phyloP scores from a whole-genome alignment of 345 rosid genomes.

The Corchorus capsularis region DNA sequence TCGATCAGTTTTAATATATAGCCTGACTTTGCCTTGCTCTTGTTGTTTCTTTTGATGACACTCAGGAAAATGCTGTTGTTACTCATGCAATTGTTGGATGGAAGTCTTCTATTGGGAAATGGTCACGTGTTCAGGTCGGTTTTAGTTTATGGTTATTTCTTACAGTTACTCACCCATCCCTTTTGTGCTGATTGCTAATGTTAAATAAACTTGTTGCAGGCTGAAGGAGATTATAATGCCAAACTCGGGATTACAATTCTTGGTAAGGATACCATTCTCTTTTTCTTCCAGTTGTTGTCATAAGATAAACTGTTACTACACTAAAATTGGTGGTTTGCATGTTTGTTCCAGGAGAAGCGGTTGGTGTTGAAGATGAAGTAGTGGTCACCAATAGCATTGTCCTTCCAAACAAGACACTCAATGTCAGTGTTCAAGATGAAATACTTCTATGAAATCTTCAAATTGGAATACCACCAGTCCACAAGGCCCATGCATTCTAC shows the following conservation, averaged over 20 bases:
- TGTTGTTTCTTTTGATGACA: constrained; percentile 14
- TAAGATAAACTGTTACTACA: background rate
- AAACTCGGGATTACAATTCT: constrained; percentile 94
- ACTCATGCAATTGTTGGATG: constrained; percentile 84
- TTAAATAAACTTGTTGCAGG: constrained; percentile 48
- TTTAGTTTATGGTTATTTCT: background rate
- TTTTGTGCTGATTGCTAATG: background rate
- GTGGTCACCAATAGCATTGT: constrained; percentile 86
- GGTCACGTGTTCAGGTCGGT: constrained; percentile 97
- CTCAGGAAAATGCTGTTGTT: constrained; percentile 92
- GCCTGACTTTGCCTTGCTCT: constrained; percentile 4
- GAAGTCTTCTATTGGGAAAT: constrained; percentile 90
- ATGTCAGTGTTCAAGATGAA: constrained; percentile 79
- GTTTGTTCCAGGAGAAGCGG: constrained; percentile 71
- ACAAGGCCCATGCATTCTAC: background rate
- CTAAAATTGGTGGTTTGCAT: constrained; percentile 13
- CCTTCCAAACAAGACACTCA: constrained; percentile 87
- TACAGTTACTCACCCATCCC: background rate
- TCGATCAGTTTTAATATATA: background rate
- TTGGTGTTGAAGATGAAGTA: constrained; percentile 87
- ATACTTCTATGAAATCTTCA: constrained; percentile 69
- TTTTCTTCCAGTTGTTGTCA: background rate
- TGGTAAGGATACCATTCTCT: constrained; percentile 37
- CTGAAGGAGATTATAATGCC: constrained; percentile 78
- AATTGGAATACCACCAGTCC: no score